Base-by-base conservation (phyloP, 1,284 basidiomycete species). In the Blastosporella zonata region DNA sequence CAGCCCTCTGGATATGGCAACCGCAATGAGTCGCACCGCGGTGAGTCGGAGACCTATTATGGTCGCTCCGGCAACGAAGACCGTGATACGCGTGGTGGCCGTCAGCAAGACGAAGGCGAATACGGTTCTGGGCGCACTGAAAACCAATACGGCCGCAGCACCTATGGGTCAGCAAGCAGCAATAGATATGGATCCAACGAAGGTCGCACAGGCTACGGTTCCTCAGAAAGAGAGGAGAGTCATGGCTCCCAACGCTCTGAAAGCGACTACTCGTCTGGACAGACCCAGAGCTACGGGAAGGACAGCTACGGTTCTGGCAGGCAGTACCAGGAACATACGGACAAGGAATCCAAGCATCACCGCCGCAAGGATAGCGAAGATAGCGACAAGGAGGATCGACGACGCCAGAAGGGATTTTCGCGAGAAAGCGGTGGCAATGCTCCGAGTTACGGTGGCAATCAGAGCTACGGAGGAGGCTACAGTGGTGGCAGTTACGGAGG, bases 351-450 rank as follows among this genome's bases (percentile, higher is more conserved):
- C 17, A 28, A 36, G 23, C 21, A 33, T 38, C 43, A 39, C 25
- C 45, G 49, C 23, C 45, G 49, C 41, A 31, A 45, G 17, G 42
- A 49, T 39, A 36, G 49, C 43, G 39, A 47, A 18, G 36, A 39
- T 15, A 31, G 23, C 21, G 21, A 37, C 25, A 29, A 50, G 10
- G 28, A 50, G 12, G 36, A 39, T 3, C n/a, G 34, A n/a, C 46
- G 29, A 25, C 40, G 37, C 10, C 15, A 41, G 22, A 17, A 45
- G 22, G 27, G 42, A 12, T 51, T 43, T 18, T 38, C 36, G 7
- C 44, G 46, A 17, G 43, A 52, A 20, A 37, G 38, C 12, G 28
- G 47, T 18, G 55, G 52, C 31, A 54, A 56, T 44, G 41, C 38
- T 9, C 55, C 55, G 7, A 48, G 50, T 37, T 52, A 52, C 25